A percentile compares a stretch with the other conserved stretches of the same genome.
phyloP scores from a whole-genome alignment of 2,329 filamentous ascomycete species.

The Tolypocladium inflatum region DNA sequence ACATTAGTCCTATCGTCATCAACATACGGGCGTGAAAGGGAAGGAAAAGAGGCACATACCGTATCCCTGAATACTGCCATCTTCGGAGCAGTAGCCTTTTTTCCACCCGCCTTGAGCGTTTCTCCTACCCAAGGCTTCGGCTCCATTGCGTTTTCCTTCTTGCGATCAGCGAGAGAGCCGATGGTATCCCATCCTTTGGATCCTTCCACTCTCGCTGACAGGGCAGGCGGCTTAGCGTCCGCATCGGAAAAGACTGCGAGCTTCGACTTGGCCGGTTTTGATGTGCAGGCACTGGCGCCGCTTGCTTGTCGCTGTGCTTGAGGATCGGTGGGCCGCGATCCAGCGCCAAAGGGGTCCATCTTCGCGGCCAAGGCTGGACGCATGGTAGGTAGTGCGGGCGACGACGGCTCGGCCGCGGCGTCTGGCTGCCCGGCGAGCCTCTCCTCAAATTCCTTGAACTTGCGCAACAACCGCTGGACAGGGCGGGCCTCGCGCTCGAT shows the following conservation, averaged over 20 bases:
- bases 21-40: constrained; percentile 53
- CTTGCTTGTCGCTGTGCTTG: constrained; percentile 51
- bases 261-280: constrained; percentile 67
- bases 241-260: constrained; percentile 85
- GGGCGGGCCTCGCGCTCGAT: constrained; percentile 84
- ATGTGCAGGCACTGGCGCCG: constrained; percentile 36
- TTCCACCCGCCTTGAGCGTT: constrained; percentile 78
- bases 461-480: constrained; percentile 69
- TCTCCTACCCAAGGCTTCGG: constrained; percentile 88
- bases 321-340: constrained; percentile 47
- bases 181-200: constrained; percentile 87
- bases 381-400: constrained; percentile 76
- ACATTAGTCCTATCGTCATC: constrained; percentile 96
- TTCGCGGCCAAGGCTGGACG: constrained; percentile 80
- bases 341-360: constrained; percentile 66
- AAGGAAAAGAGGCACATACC: constrained; percentile 46
- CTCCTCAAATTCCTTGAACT: constrained; percentile 86
- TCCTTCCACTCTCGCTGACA: constrained; percentile 39
- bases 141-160: constrained; percentile 86
- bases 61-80: constrained; percentile 91
- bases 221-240: constrained; percentile 48
- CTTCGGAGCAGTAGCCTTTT: constrained; percentile 64
- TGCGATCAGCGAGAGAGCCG: constrained; percentile 74
- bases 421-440: constrained; percentile 59
- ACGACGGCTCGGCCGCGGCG: constrained; percentile 59